These are phyloP conservation scores for Arachis hypogaea DNA, from an alignment of 306 rosid species.

Conservation along the genomic window DNA sequence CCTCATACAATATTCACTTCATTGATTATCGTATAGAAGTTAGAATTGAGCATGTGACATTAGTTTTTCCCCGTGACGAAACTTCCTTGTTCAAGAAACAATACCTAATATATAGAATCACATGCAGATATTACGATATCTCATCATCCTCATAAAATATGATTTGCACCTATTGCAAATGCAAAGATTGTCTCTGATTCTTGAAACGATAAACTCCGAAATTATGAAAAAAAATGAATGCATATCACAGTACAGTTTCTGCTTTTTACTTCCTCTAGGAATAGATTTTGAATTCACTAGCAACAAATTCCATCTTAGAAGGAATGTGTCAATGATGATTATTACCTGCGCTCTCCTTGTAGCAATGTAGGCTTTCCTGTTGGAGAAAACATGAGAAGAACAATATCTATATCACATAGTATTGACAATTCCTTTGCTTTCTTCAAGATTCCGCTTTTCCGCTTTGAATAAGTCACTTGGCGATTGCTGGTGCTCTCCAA, in stretches of 20 bases:
- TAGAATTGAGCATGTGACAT: constrained; percentile 6
- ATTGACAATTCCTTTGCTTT: constrained; percentile 78
- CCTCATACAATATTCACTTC: constrained; percentile 1
- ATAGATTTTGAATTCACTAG: background rate
- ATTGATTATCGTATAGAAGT: background rate
- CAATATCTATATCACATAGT: constrained; percentile 67
- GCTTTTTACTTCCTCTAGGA: constrained; percentile 5
- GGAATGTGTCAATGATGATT: background rate
- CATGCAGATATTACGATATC: constrained; percentile 5
- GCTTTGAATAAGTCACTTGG: constrained; percentile 72
- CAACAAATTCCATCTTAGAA: constrained; percentile 4
- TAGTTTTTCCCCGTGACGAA: background rate
- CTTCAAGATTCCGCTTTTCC: constrained; percentile 75
- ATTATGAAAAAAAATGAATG: background rate
- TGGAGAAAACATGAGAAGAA: constrained; percentile 87
- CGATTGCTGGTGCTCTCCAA: constrained; percentile 73
- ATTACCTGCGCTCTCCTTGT: constrained; percentile 75
- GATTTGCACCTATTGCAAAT: background rate
- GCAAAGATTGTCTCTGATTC: background rate
- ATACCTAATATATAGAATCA: background rate
- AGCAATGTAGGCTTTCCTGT: constrained; percentile 64
- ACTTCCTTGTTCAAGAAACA: background rate
- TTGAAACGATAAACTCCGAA: constrained; percentile 13
- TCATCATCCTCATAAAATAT: background rate
- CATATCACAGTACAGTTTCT: constrained; percentile 10